Percentiles rank a stretch among this genome's conserved stretches.
Conservation (phyloP, 2,329 filamentous ascomycete species). For the Scytalidium lignicola region DNA sequence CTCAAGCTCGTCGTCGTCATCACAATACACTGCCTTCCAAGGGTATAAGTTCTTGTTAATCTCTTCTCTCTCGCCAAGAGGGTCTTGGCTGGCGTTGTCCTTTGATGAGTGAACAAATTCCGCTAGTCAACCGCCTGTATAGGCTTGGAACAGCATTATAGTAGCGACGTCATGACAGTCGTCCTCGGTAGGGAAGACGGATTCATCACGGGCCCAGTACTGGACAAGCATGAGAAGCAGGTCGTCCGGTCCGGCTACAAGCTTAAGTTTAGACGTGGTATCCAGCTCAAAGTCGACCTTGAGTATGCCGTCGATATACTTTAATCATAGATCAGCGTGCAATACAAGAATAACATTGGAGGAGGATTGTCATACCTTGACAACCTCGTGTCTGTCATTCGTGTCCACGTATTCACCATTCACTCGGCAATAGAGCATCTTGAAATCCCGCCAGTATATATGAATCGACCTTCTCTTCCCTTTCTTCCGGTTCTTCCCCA, state of each 20-base stretch:
- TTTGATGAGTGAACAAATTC: conserved; percentile 23
- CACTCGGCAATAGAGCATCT: conserved; percentile 10
- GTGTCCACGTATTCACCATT: conserved; percentile 10
- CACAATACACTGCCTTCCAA: too few relatives aligned
- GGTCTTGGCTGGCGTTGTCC: conserved; percentile 16
- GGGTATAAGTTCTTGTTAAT: conserved; percentile 1
- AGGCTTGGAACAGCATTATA: conserved; percentile 22
- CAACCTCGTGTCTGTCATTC: conserved; percentile 11
- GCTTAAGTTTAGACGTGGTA: conserved; percentile 14
- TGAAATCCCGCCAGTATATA: conserved; percentile 8
- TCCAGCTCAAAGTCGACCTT: conserved; percentile 12
- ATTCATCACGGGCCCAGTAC: conserved; percentile 18
- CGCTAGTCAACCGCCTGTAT: conserved; percentile 16
- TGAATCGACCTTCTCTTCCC: conserved; percentile 4
- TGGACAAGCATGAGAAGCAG: conserved; percentile 17
- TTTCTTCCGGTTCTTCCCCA: conserved; percentile 10
- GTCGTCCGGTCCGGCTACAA: conserved; percentile 15
- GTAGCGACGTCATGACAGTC: conserved; percentile 17
- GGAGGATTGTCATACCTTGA: conserved; percentile 8
- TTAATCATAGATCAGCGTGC: conserved; percentile 6
- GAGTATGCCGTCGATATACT: conserved; percentile 13
- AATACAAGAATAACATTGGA: conserved; percentile 4
- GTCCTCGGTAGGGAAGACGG: conserved; percentile 21
- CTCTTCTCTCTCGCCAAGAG: conserved; percentile 15
- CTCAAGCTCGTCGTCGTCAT: not conserved